Conservation (phyloP, 1,284 basidiomycete genomes). For the Xerocomus cyaneibrunnescens region DNA sequence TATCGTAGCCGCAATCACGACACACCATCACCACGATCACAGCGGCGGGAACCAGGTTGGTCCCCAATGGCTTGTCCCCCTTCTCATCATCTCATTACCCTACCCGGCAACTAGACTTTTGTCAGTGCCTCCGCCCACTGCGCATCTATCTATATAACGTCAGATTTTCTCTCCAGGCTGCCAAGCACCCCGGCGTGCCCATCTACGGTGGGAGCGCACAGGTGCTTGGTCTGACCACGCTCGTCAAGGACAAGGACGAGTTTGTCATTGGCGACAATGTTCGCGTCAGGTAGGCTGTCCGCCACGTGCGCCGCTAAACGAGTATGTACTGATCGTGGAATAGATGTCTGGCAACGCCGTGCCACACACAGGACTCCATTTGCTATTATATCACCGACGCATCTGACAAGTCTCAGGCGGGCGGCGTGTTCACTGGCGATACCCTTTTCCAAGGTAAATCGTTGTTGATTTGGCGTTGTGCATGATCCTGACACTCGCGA, state of each 20-base stretch:
- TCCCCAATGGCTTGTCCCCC: constrained; percentile 17
- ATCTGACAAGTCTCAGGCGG: constrained; percentile 49
- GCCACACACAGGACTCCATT: constrained; percentile 96
- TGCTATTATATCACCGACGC: constrained; percentile 80
- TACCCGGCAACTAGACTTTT: constrained; percentile 44
- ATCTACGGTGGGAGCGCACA: constrained; percentile 85
- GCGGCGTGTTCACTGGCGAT: constrained; percentile 93
- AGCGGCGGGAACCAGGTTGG: constrained; percentile 80
- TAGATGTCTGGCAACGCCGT: constrained; percentile 88
- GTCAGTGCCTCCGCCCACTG: constrained; percentile 41
- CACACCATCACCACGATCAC: constrained; percentile 91
- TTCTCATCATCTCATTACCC: constrained; percentile 9
- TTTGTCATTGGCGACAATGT: constrained; percentile 74
- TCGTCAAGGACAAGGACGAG: constrained; percentile 78
- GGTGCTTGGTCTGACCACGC: constrained; percentile 65
- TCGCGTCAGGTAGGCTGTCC: constrained; percentile 57
- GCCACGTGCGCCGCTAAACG: background rate
- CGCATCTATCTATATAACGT: background rate
- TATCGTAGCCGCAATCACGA: constrained; percentile 78
- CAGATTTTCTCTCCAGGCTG: constrained; percentile 45
- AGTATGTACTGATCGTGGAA: constrained; percentile 6
- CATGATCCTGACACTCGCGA: constrained; percentile 90
- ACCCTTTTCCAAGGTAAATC: constrained; percentile 71
- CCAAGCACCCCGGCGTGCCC: constrained; percentile 61
- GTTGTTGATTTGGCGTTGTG: background rate